A percentile compares a stretch with the other conserved stretches of the same genome.
Conservation (phyloP, 2,329 filamentous ascomycete genomes). For the Cladosporium sphaerospermum region DNA sequence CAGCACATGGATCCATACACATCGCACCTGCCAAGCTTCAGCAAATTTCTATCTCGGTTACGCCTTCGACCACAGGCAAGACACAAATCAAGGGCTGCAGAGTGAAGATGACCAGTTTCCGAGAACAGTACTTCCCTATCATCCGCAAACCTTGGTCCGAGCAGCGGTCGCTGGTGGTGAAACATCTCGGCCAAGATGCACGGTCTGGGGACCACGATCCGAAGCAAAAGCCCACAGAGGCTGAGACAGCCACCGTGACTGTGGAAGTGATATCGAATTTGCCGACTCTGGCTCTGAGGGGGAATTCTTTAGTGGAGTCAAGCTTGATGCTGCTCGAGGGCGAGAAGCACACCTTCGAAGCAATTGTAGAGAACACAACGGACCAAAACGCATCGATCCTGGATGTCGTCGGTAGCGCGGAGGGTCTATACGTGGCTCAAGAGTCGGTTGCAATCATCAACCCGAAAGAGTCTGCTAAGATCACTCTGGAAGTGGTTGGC, state of each 20-base stretch:
- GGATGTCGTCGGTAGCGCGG: slow-evolving; percentile 20
- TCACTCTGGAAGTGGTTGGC: slow-evolving; percentile 78
- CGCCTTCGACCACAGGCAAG: slow-evolving; percentile 59
- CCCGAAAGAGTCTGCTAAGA: slow-evolving; percentile 49
- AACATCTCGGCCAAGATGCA: slow-evolving; percentile 36
- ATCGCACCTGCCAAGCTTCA: slow-evolving; percentile 81
- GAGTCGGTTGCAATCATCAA: background rate
- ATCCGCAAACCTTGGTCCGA: slow-evolving; percentile 72
- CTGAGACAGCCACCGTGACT: slow-evolving; percentile 18
- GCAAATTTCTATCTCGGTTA: slow-evolving; percentile 64
- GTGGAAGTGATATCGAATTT: slow-evolving; percentile 69
- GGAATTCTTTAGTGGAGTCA: slow-evolving; percentile 72
- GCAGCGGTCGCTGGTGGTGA: slow-evolving; percentile 64
- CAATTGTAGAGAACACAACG: slow-evolving; percentile 76
- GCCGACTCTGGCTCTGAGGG: slow-evolving; percentile 68
- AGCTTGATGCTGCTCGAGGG: slow-evolving; percentile 91
- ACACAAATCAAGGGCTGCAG: slow-evolving; percentile 71
- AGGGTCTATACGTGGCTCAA: slow-evolving; percentile 5
- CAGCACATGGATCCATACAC: slow-evolving; percentile 56
- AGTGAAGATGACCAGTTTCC: slow-evolving; percentile 74
- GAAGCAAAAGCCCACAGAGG: slow-evolving; percentile 4
- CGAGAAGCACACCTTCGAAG: slow-evolving; percentile 68
- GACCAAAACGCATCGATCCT: slow-evolving; percentile 50
- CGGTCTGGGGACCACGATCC: background rate
- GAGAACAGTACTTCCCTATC: slow-evolving; percentile 76